Evolutionary conservation across 2,329 filamentous ascomycete genomes (phyloP), one percentile per base, ranked within the genome.

Genomic region (Raffaelea arxii): DNA sequence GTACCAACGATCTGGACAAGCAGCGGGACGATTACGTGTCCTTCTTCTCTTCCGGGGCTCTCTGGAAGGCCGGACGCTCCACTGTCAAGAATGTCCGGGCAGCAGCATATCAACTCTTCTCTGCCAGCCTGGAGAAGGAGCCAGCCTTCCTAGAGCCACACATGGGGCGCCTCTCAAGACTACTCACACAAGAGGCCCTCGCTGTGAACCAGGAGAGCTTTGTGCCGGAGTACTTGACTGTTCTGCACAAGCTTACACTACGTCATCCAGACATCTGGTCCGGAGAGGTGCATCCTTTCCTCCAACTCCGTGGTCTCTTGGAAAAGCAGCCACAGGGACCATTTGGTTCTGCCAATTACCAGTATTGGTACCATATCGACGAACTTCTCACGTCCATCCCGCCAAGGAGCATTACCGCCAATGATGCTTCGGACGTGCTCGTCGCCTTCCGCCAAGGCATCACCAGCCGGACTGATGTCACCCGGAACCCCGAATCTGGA

Each of bases 301-400:
- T 68, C 4, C 66, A 82, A 21, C 63, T 98, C 4, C 75, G 77
- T 43, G 69, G 79, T 9, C 92, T 94, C 54, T 68, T 97, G 6
- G 81, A 85, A 51, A 86, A 82, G 56, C 91, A 92, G 3, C 94
- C 91, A 0, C 86, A 96, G 57, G 78, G 80, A n/a, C 84, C 84
- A 3, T 70, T 46, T 4, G 18, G 43, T 0, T 39, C 49, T 1
- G 6, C 41, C 1, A 10, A 78, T 0, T 65, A 72, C 4, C 75
- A 72, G 10, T 95, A 82, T 58, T 98, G 92, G 92, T 64, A 71
- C 23, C 77, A 75, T 16, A 61, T 94, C 25, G 70, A 74, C 35
- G 67, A 71, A 25, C 64, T 97, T 0, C 59, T 95, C 6, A 67
- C 75, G 21, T 61, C 80, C 1, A 59, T 91, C 2, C 69, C 83